phyloP scores from a whole-genome alignment of 1,139 yeast genomes.

The Suhomyces ambrosiae region DNA sequence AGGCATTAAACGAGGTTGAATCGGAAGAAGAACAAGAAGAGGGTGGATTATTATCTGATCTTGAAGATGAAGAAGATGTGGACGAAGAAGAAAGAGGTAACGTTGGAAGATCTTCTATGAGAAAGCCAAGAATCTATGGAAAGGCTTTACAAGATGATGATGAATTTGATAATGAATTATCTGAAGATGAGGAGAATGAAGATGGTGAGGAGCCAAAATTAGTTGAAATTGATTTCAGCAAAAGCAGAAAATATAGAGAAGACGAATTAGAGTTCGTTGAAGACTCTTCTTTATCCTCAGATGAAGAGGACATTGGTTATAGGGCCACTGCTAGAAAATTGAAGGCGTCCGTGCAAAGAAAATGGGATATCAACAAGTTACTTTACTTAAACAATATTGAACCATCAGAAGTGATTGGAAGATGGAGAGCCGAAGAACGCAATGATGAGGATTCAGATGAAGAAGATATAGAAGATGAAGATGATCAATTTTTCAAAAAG shows the following conservation, averaged over 20 bases:
- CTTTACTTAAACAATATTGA: conserved; percentile 75
- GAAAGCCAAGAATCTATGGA: conserved; percentile 63
- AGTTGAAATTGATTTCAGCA: conserved; percentile 52
- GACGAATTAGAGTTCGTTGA: conserved; percentile 55
- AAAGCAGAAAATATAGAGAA: conserved; percentile 40
- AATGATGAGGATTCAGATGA: conserved; percentile 52
- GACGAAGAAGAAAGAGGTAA: conserved; percentile 30
- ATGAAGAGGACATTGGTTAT: conserved; percentile 42
- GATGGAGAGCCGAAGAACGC: conserved; percentile 66
- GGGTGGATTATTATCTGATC: conserved; percentile 36
- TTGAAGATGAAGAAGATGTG: conserved; percentile 30
- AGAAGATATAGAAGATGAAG: conserved; percentile 54
- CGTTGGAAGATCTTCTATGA: conserved; percentile 60
- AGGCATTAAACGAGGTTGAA: conserved; percentile 46
- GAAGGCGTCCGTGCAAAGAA: conserved; percentile 42
- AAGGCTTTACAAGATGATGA: conserved; percentile 53
- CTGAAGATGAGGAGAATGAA: conserved; percentile 40
- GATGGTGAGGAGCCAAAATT: conserved; percentile 38
- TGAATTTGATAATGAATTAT: conserved; percentile 44
- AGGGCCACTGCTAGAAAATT: conserved; percentile 50
- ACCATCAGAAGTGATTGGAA: conserved; percentile 70
- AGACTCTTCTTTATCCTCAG: conserved; percentile 46
- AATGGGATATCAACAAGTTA: conserved; percentile 81
- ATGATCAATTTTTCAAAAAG: conserved; percentile 60
- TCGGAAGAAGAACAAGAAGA: conserved; percentile 43